Conservation (phyloP, 768 basidiomycete species). For the Gautieria morchelliformis region DNA sequence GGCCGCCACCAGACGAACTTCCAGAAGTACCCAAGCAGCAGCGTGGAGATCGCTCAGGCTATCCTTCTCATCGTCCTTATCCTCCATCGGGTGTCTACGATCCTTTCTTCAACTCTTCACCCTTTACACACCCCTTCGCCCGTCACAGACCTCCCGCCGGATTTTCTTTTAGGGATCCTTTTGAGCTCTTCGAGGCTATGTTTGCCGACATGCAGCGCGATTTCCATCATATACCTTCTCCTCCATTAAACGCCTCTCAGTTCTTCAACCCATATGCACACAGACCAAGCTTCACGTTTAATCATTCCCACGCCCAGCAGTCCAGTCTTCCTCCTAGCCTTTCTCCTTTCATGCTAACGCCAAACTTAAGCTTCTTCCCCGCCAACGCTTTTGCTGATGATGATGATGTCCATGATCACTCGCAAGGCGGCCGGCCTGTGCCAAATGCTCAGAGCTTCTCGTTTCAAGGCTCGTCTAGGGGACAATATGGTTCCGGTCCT, state of each 20-base stretch:
- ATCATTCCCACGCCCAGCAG: conserved; percentile 9
- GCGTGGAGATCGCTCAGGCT: conserved; percentile 10
- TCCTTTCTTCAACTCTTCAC: conserved; percentile 20
- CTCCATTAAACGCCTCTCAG: too few species aligned
- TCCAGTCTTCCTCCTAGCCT: conserved; percentile 7
- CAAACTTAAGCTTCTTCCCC: background rate
- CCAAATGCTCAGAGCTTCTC: conserved; percentile 1
- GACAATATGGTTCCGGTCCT: conserved; percentile 10
- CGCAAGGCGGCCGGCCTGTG: conserved; percentile 5
- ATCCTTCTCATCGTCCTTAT: background rate
- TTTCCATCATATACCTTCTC: background rate
- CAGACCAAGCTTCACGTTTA: conserved; percentile 3
- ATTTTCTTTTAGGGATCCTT: conserved; percentile 57
- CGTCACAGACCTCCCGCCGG: background rate
- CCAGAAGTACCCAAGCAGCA: conserved; percentile 7
- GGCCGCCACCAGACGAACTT: conserved; percentile 51
- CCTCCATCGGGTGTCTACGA: background rate
- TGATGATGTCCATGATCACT: background rate
- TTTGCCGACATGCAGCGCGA: conserved; percentile 42
- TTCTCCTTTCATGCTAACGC: conserved; percentile 5
- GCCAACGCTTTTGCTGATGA: conserved; percentile 4
- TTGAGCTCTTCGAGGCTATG: conserved; percentile 61
- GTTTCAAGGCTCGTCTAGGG: background rate
- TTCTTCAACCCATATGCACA: conserved; percentile 11
- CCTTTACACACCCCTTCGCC: background rate